Percentiles rank a stretch among this genome's conserved stretches.
Evolutionary conservation across 202 grass and related monocot genomes (phyloP).

Genomic region (Hordeum pubiflorum): DNA sequence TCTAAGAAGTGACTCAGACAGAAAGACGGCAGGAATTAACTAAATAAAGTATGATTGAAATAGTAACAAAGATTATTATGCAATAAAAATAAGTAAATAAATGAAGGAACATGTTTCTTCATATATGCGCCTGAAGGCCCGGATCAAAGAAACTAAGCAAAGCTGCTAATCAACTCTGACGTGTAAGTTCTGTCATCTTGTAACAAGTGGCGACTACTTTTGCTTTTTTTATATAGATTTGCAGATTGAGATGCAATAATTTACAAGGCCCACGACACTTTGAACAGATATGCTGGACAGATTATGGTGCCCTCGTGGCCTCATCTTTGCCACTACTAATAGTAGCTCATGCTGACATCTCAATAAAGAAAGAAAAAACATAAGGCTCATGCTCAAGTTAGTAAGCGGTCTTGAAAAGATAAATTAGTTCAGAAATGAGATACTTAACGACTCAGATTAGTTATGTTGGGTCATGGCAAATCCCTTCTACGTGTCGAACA

Average conservation of each 20-base stretch:
- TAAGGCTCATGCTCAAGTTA: conserved; percentile 13
- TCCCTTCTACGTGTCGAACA: not conserved
- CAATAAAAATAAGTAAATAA: not conserved
- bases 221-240: not conserved
- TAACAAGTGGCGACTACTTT: conserved; percentile 16
- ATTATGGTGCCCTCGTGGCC: conserved; percentile 7
- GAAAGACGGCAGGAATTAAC: not conserved
- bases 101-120: not conserved
- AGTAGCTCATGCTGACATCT: conserved; percentile 1
- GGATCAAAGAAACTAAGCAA: conserved; percentile 15
- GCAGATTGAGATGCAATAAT: conserved; percentile 28
- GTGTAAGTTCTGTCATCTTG: conserved; percentile 19
- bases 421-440: not conserved
- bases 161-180: not conserved
- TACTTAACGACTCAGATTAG: not conserved
- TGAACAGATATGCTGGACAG: conserved; percentile 20
- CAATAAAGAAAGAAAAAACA: not conserved
- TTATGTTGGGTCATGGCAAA: not conserved
- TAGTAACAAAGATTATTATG: not conserved
- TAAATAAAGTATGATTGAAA: not conserved
- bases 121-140: not conserved
- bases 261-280: not conserved
- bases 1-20: not conserved
- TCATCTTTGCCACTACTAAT: conserved; percentile 9
- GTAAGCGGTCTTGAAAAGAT: not conserved